Evolutionary conservation across 2,329 filamentous ascomycete genomes (phyloP).

Genomic region (Zopfia rhizophila): DNA sequence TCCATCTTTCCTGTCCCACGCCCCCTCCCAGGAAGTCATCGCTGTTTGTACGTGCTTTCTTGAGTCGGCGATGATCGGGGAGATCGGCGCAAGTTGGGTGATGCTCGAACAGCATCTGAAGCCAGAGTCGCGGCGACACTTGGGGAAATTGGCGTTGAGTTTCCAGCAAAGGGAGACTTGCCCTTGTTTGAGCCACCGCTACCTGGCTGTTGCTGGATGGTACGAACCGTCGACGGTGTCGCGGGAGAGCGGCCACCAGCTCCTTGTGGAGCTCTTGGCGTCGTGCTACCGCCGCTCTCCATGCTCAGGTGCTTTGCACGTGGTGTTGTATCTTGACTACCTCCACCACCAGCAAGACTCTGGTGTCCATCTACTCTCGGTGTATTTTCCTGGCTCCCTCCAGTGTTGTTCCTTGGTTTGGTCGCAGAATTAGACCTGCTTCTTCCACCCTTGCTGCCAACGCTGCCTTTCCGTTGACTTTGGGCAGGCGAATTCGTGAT

Average conservation of each 20-base stretch:
- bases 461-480: slow-evolving; percentile 25
- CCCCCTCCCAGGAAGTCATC: slow-evolving; percentile 47
- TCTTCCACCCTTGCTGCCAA: slow-evolving; percentile 19
- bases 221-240: slow-evolving; percentile 46
- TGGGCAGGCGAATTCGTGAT: slow-evolving; percentile 32
- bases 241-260: slow-evolving; percentile 40
- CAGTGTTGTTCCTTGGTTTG: slow-evolving; percentile 33
- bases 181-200: slow-evolving; percentile 41
- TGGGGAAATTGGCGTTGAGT: slow-evolving; percentile 38
- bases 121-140: slow-evolving; percentile 42
- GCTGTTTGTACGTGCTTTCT: slow-evolving; percentile 38
- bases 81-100: slow-evolving; percentile 42
- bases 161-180: slow-evolving; percentile 33
- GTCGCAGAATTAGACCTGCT: slow-evolving; percentile 43
- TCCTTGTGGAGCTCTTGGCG: slow-evolving; percentile 44
- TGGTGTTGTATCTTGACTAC: slow-evolving; percentile 46
- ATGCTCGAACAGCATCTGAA: slow-evolving; percentile 38
- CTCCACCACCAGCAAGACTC: slow-evolving; percentile 31
- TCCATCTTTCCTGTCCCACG: slow-evolving; percentile 47
- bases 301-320: slow-evolving; percentile 40
- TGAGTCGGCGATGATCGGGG: slow-evolving; percentile 42
- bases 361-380: slow-evolving; percentile 35
- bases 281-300: slow-evolving; percentile 45
- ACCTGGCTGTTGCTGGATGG: slow-evolving; percentile 34
- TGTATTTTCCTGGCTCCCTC: slow-evolving; percentile 37